These are phyloP conservation scores for Cryphonectria nitschkei DNA, from an alignment of 2,329 filamentous ascomycete species.

Conservation along the genomic window DNA sequence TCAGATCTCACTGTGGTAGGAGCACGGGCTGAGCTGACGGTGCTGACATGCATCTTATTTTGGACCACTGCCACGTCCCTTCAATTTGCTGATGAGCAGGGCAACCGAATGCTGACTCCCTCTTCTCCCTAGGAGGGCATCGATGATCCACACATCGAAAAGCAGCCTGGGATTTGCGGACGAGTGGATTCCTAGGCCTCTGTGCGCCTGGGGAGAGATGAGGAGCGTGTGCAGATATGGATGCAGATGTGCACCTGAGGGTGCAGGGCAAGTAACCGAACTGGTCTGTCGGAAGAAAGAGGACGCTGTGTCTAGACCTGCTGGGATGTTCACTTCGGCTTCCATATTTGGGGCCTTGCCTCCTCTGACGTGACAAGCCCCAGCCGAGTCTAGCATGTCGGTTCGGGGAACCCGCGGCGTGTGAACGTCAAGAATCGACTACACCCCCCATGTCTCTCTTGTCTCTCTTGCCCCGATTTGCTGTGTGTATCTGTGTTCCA, in stretches of 20 bases:
- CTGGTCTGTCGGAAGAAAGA: not conserved
- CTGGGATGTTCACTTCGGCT: slow-evolving; percentile 10
- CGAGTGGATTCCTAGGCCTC: too few relatives aligned
- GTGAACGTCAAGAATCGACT: slow-evolving; percentile 17
- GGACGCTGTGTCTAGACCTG: not conserved
- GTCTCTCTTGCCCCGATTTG: not conserved
- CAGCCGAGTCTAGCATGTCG: slow-evolving; percentile 3
- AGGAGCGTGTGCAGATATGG: too few relatives aligned
- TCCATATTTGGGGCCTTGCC: not conserved
- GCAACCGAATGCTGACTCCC: not conserved
- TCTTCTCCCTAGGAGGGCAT: not conserved
- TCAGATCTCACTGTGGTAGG: not conserved
- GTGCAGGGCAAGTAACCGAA: not conserved
- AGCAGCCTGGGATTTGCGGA: too few relatives aligned
- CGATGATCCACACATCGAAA: not conserved
- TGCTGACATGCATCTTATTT: slow-evolving; percentile 18
- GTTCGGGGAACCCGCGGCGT: slow-evolving; percentile 33
- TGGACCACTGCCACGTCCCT: slow-evolving; percentile 3
- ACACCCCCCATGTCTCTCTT: slow-evolving; percentile 6
- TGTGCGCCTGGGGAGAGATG: too few relatives aligned
- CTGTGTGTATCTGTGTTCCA: slow-evolving; percentile 24
- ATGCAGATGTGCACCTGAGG: not conserved
- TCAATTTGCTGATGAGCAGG: not conserved
- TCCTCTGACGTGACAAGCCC: not conserved
- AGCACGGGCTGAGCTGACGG: slow-evolving; percentile 10